A percentile compares a stretch with the other conserved stretches of the same genome.
Evolutionary conservation across 1,284 basidiomycete genomes (phyloP).

Genomic region (Takashimella tepidaria): DNA sequence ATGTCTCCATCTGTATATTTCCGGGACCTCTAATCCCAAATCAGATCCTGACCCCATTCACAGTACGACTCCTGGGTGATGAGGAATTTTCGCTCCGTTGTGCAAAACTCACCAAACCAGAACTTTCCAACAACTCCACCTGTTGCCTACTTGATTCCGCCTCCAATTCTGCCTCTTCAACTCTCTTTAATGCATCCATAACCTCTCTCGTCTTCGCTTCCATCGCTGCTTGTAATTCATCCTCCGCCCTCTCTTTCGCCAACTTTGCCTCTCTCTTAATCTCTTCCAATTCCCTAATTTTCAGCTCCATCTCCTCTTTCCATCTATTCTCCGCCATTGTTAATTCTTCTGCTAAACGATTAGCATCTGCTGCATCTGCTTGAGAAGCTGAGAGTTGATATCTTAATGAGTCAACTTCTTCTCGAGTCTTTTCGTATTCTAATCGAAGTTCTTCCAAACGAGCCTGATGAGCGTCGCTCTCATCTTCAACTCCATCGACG

Average conservation of each 20-base stretch:
- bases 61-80: too few relatives aligned
- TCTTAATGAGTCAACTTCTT: constrained; percentile 30
- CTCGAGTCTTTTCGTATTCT: constrained; percentile 25
- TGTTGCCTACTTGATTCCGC: constrained; percentile 33
- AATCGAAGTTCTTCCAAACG: constrained; percentile 21
- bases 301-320: constrained; percentile 24
- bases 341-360: constrained; percentile 31
- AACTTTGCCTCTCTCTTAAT: constrained; percentile 40
- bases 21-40: too few relatives aligned
- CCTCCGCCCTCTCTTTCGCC: constrained; percentile 34
- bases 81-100: too few relatives aligned
- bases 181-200: constrained; percentile 33
- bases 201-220: constrained; percentile 46
- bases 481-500: neutral
- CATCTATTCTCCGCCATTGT: constrained; percentile 30
- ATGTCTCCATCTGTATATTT: too few relatives aligned
- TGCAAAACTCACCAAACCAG: constrained; percentile 39
- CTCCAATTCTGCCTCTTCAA: constrained; percentile 36
- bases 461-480: neutral
- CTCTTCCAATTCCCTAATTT: constrained; percentile 33
- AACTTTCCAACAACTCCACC: constrained; percentile 42
- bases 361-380: constrained; percentile 37
- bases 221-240: constrained; percentile 47
- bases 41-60: too few relatives aligned
- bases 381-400: constrained; percentile 32